Evolutionary conservation across 164 flowering plant genomes (phyloP), one percentile per base, ranked within the genome.

Genomic region (Echeveria elegans): DNA sequence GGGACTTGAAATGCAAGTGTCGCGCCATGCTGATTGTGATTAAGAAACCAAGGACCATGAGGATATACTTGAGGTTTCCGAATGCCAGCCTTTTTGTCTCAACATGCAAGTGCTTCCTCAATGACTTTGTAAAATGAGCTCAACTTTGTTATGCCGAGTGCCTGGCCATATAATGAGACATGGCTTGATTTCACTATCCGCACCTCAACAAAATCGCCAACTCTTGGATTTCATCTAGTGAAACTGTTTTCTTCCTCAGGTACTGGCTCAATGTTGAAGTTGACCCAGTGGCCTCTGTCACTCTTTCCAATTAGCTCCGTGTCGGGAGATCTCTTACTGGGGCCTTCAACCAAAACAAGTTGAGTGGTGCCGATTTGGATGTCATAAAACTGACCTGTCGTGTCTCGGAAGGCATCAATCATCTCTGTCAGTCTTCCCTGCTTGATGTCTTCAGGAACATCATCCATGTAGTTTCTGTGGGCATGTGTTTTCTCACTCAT

Each of bases 401-500:
- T 86, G 76, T 78, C 89, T 23, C 95, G 93, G 78, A 94, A 94
- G 15, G 87, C 74, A n/a, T 84, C 89, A 18, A 94, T 91, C 66
- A 94, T 85, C 72, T 94, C 93, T 36, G 95, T 68, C 66, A 94
- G 70, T 71, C 97, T 79, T 78, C 96, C 86, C 76, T 94, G 97
- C 78, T 94, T 94, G 36, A 88, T 82, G 38, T 80, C 80, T 1
- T 89, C 89, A 30, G 93, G 93, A 47, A 94, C 95, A 76, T 91
- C 92, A 76, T 94, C 99, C 0, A 34, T 73, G 63, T 89, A 89
- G 72, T 86, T 89, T 69, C 99, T 81, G 59, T 94, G 86, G 40
- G 99, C 99, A 81, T 94, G 97, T 26, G 99, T 94, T 79, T 86
- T 91, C 81, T 91, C 97, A 72, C 99, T 84, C 97, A 94, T 91